Evolutionary conservation across 2,329 filamentous ascomycete genomes (phyloP).

Genomic region (Colletotrichum sp.): DNA sequence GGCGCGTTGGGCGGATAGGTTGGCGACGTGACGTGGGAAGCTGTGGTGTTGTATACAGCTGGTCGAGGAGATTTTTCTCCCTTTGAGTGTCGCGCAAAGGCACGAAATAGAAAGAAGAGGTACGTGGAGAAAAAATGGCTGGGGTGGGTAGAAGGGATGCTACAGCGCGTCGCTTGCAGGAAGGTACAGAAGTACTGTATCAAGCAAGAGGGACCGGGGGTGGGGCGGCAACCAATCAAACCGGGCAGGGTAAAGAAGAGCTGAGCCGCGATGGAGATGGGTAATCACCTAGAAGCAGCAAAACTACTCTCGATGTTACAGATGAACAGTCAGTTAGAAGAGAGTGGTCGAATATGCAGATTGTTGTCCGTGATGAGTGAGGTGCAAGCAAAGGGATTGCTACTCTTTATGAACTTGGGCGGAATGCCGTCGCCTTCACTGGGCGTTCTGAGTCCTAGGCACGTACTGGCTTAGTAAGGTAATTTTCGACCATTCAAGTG

Average conservation of each 20-base stretch:
- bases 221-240: neutral
- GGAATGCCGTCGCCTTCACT: neutral
- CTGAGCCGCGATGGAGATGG: neutral
- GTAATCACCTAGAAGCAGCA: neutral
- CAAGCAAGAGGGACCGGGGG: neutral
- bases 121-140: conserved; percentile 21
- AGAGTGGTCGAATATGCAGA: neutral
- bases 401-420: neutral
- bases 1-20: conserved; percentile 4
- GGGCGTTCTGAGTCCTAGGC: neutral
- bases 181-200: neutral
- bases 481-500: neutral
- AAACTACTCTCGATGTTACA: neutral
- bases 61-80: conserved; percentile 11
- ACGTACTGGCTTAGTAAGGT: neutral
- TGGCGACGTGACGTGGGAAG: conserved; percentile 9
- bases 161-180: neutral
- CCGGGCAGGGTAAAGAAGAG: neutral
- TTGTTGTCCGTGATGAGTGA: neutral
- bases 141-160: conserved; percentile 9
- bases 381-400: neutral
- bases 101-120: neutral
- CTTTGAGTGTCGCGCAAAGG: conserved; percentile 3
- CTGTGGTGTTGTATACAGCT: neutral
- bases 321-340: neutral